phyloP scores from a whole-genome alignment of 495 filamentous ascomycete species.

The Penicillium robsamsonii region DNA sequence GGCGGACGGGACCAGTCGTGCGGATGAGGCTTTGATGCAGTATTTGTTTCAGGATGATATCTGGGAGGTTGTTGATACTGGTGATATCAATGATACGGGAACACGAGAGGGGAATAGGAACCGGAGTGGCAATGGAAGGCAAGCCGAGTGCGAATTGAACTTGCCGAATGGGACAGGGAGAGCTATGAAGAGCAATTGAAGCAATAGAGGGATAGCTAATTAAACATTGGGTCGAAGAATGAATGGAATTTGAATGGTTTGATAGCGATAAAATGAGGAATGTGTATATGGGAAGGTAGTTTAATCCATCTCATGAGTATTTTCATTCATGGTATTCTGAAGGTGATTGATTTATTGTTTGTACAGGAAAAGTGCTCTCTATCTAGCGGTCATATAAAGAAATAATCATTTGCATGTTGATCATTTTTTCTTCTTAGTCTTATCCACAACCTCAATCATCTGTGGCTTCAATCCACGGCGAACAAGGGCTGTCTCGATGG shows the following conservation, averaged over 20 bases:
- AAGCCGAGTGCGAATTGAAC: neutral
- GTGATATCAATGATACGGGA: neutral
- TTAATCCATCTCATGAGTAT: neutral
- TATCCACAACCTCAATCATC: slow-evolving; percentile 66
- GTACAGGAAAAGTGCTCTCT: neutral
- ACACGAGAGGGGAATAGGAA: neutral
- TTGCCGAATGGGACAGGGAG: neutral
- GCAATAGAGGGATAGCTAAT: neutral
- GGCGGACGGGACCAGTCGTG: neutral
- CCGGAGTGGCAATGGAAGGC: neutral
- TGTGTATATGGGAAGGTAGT: neutral
- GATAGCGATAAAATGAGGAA: neutral
- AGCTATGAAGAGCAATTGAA: neutral
- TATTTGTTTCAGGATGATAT: neutral
- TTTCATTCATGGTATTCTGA: neutral
- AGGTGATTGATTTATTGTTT: neutral
- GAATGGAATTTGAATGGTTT: neutral
- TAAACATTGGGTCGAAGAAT: neutral
- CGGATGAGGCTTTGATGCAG: neutral
- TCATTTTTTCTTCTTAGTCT: slow-evolving; percentile 67
- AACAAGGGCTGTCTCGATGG: slow-evolving; percentile 58
- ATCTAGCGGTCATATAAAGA: neutral
- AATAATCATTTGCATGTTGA: neutral
- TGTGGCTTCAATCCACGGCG: slow-evolving; percentile 56
- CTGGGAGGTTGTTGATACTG: neutral